These are phyloP conservation scores for Begonia masoniana DNA, from an alignment of 306 rosid species.

Conservation along the genomic window DNA sequence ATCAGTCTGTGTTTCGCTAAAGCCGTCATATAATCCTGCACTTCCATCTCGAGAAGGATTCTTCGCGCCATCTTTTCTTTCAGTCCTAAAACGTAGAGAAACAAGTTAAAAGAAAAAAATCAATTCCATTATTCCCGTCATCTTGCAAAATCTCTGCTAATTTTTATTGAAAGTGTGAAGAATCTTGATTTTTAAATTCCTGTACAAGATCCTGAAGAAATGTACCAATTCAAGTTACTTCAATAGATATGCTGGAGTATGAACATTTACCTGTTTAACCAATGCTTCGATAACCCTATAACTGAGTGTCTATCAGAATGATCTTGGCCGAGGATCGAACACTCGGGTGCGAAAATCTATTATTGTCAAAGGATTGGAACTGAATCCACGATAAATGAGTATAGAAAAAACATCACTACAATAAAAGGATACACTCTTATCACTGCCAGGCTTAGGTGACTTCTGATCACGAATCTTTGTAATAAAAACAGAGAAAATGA, in stretches of 20 bases:
- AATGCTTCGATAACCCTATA: constrained; percentile 54
- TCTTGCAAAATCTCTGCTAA: neutral
- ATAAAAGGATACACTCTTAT: constrained; percentile 56
- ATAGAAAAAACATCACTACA: constrained; percentile 4
- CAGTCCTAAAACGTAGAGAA: constrained; percentile 18
- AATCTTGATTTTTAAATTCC: neutral
- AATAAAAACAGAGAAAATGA: constrained; percentile 15
- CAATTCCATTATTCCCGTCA: too few relatives aligned
- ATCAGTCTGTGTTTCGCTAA: constrained; percentile 88
- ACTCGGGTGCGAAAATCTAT: constrained; percentile 53
- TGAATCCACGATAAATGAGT: constrained; percentile 10
- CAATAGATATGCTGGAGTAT: neutral
- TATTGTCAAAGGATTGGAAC: constrained; percentile 38
- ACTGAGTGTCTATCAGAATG: constrained; percentile 43
- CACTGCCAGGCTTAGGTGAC: constrained; percentile 43
- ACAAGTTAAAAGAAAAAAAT: too few relatives aligned
- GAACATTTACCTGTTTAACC: constrained; percentile 55
- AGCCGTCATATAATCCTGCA: constrained; percentile 42
- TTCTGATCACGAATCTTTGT: constrained; percentile 65
- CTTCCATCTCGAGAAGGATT: constrained; percentile 29
- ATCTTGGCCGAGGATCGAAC: constrained; percentile 44
- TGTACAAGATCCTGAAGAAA: neutral
- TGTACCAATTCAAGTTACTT: neutral
- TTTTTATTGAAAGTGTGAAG: neutral
- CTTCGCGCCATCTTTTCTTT: constrained; percentile 30